Evolutionary conservation across 2,329 filamentous ascomycete species (phyloP).

Genomic region (Macrophomina tecta): DNA sequence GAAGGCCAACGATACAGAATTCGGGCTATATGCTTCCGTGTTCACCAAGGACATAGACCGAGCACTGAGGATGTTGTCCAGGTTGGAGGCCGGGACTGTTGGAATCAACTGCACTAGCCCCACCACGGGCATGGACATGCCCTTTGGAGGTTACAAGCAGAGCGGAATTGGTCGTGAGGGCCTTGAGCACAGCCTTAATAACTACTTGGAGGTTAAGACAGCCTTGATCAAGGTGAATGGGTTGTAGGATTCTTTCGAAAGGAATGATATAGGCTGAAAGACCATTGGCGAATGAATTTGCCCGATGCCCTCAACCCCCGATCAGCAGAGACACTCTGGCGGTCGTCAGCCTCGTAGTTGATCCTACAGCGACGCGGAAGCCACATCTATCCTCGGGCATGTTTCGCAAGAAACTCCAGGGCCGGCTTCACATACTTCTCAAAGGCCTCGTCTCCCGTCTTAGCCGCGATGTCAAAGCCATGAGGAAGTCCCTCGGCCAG

Average conservation of each 20-base stretch:
- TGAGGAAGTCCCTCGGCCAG: not conserved
- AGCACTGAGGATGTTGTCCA: constrained; percentile 48
- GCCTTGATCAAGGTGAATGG: constrained; percentile 38
- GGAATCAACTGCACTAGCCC: constrained; percentile 50
- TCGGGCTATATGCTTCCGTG: constrained; percentile 45
- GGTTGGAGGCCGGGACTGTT: constrained; percentile 48
- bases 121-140: constrained; percentile 42
- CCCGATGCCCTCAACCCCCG: no score
- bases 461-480: not conserved
- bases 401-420: not conserved
- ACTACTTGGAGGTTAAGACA: constrained; percentile 45
- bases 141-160: constrained; percentile 51
- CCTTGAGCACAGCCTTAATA: constrained; percentile 37
- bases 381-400: not conserved
- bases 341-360: no score
- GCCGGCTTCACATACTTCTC: not conserved
- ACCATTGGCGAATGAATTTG: no score
- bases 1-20: constrained; percentile 47
- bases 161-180: constrained; percentile 46
- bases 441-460: not conserved
- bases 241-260: not conserved
- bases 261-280: no score
- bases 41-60: constrained; percentile 47
- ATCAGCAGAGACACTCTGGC: no score
- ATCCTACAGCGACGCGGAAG: no score